Conservation (phyloP, 179 eudicot species). For the Spergularia azorica region DNA sequence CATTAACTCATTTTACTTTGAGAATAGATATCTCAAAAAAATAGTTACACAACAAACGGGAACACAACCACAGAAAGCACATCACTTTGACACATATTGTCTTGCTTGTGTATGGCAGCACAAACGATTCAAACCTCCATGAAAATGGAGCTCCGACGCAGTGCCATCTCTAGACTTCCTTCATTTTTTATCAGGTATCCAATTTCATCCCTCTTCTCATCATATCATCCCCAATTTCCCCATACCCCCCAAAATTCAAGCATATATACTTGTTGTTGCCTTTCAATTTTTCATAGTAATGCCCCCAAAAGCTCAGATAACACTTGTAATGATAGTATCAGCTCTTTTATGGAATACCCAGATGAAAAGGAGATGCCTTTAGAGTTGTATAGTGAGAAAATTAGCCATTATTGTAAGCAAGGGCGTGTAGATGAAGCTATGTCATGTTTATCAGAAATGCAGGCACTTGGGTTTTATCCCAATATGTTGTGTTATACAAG, state of each 20-base stretch:
- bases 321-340: constrained; percentile 6
- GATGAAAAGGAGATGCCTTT: constrained; percentile 54
- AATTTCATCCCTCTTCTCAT: constrained; percentile 21
- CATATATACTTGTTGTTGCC: constrained; percentile 16
- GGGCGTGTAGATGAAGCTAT: constrained; percentile 65
- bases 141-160: constrained; percentile 29
- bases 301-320: constrained; percentile 14
- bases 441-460: constrained; percentile 62
- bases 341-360: constrained; percentile 29
- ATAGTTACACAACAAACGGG: too few species aligned
- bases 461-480: constrained; percentile 58
- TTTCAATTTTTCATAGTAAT: constrained; percentile 17
- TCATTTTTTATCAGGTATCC: constrained; percentile 30
- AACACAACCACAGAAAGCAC: constrained; percentile 10
- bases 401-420: constrained; percentile 45
- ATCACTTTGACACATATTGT: background rate
- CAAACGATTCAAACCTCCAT: background rate
- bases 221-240: constrained; percentile 8
- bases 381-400: constrained; percentile 47
- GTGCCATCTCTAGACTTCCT: constrained; percentile 15
- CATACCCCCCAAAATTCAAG: background rate
- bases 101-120: background rate
- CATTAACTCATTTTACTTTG: too few species aligned
- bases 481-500: constrained; percentile 49
- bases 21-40: too few species aligned